Conservation (phyloP, 768 basidiomycete species). For the Lactarius pseudohatsudake region DNA sequence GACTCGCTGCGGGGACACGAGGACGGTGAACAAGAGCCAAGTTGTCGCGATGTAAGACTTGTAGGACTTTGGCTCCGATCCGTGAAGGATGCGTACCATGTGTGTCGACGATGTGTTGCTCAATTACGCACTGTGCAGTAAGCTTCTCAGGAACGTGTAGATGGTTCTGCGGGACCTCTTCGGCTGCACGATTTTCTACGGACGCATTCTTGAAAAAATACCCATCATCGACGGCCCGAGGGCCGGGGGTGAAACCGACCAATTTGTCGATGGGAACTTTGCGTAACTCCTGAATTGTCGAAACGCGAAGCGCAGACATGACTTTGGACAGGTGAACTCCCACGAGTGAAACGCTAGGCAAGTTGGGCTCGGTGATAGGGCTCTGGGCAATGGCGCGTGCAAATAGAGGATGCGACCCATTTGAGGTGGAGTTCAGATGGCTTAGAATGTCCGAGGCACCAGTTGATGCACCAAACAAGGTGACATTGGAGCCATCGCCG, state of each 20-base stretch:
- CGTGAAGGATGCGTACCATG: conserved; percentile 27
- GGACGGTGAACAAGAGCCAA: conserved; percentile 24
- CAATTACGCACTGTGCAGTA: conserved; percentile 33
- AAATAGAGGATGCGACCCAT: conserved; percentile 61
- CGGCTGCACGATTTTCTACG: conserved; percentile 47
- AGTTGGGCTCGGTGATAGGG: conserved; percentile 57
- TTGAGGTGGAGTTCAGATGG: conserved; percentile 57
- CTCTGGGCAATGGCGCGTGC: conserved; percentile 77
- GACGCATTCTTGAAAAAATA: conserved; percentile 64
- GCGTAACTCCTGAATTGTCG: conserved; percentile 62
- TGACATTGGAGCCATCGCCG: conserved; percentile 44
- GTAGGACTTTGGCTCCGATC: conserved; percentile 21
- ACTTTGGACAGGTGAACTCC: conserved; percentile 68
- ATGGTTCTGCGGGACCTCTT: conserved; percentile 34
- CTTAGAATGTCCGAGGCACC: conserved; percentile 40
- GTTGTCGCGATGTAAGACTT: conserved; percentile 23
- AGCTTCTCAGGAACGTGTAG: conserved; percentile 35
- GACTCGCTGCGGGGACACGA: conserved; percentile 32
- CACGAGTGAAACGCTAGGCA: conserved; percentile 58
- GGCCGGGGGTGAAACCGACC: conserved; percentile 43
- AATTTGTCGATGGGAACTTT: conserved; percentile 57
- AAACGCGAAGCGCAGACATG: conserved; percentile 54
- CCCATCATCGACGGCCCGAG: conserved; percentile 66
- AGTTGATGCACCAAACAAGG: conserved; percentile 37
- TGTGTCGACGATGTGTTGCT: conserved; percentile 19